phyloP scores from a whole-genome alignment of 1,139 yeast genomes.

The Kurtzmaniella quercitrusa region DNA sequence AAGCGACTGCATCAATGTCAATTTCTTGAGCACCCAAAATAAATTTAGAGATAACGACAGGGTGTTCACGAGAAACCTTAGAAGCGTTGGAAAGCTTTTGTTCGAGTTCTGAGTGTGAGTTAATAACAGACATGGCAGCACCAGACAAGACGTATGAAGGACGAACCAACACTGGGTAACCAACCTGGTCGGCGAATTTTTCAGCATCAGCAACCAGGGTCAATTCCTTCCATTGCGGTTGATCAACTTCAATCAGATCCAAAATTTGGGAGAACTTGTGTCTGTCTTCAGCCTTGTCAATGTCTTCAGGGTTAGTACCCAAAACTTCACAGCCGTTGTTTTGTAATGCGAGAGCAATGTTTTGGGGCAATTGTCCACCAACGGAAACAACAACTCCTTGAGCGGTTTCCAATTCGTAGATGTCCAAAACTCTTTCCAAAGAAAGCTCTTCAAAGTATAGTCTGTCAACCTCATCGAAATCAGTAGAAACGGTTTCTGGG shows the following conservation, averaged over 20 bases:
- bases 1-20: conserved; percentile 95
- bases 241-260: conserved; percentile 62
- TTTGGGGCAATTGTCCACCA: conserved; percentile 98
- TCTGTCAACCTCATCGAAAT: conserved; percentile 96
- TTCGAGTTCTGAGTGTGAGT: conserved; percentile 72
- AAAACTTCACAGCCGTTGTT: conserved; percentile 80
- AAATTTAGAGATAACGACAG: conserved; percentile 94
- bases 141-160: conserved; percentile 97
- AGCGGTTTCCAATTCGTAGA: conserved; percentile 86
- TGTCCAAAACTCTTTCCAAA: conserved; percentile 95
- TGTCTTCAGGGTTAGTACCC: conserved; percentile 93
- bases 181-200: conserved; percentile 77
- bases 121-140: conserved; percentile 97
- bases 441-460: conserved; percentile 93
- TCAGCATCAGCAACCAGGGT: conserved; percentile 84
- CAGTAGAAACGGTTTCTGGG: conserved; percentile 98
- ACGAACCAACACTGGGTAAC: conserved; percentile 94
- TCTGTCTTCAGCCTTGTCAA: conserved; percentile 97
- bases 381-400: conserved; percentile 92
- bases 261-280: conserved; percentile 94
- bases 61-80: conserved; percentile 90
- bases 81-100: conserved; percentile 81
- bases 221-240: conserved; percentile 96
- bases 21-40: conserved; percentile 95
- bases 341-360: conserved; percentile 84